These are phyloP conservation scores for Candida caryicola DNA, from an alignment of 805 yeast species.

Conservation along the genomic window DNA sequence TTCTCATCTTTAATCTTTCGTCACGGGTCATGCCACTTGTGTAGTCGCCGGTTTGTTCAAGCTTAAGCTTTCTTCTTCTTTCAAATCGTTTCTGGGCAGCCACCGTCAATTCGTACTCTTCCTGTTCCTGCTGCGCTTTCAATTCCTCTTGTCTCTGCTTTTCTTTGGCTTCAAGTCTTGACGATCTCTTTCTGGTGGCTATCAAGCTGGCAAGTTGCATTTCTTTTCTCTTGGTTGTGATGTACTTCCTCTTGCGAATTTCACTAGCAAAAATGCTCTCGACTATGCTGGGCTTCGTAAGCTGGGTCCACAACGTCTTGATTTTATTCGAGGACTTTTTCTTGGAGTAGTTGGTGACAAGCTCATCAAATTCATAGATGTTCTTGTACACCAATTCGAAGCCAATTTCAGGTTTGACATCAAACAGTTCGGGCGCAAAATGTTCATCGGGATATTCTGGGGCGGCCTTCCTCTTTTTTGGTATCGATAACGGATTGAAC, in stretches of 20 bases:
- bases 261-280: slow-evolving; percentile 39
- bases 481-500: slow-evolving; percentile 28
- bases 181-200: slow-evolving; percentile 69
- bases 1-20: slow-evolving; percentile 34
- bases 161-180: slow-evolving; percentile 67
- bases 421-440: slow-evolving; percentile 29
- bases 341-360: slow-evolving; percentile 11
- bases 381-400: slow-evolving; percentile 32
- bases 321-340: slow-evolving; percentile 28
- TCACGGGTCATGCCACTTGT: slow-evolving; percentile 30
- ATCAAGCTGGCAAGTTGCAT: slow-evolving; percentile 60
- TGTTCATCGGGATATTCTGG: slow-evolving; percentile 32
- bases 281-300: slow-evolving; percentile 15
- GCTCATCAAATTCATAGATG: slow-evolving; percentile 27
- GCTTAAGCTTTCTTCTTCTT: slow-evolving; percentile 34
- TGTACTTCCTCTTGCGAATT: slow-evolving; percentile 50
- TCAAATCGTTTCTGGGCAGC: slow-evolving; percentile 44
- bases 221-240: slow-evolving; percentile 57
- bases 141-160: slow-evolving; percentile 52
- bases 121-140: slow-evolving; percentile 43
- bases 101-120: slow-evolving; percentile 42
- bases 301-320: slow-evolving; percentile 17
- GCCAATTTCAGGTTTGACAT: slow-evolving; percentile 21
- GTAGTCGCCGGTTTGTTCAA: slow-evolving; percentile 27
- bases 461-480: slow-evolving; percentile 33